phyloP scores from a whole-genome alignment of 805 yeast genomes.

The Grigorovia yakushimaensis region DNA sequence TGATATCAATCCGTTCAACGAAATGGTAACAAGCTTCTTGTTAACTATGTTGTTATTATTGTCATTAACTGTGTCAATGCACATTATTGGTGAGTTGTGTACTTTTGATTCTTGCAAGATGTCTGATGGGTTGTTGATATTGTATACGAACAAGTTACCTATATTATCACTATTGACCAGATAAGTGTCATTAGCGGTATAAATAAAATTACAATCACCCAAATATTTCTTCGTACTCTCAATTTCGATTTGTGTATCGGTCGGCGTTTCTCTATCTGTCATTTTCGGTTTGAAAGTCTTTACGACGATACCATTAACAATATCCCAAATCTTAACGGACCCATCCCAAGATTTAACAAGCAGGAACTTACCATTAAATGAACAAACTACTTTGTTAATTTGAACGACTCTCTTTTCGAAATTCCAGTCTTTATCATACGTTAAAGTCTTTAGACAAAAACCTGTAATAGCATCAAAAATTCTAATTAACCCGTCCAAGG shows the following conservation, averaged over 20 bases:
- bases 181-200: slow-evolving; percentile 7
- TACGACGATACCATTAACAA: slow-evolving; percentile 67
- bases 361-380: slow-evolving; percentile 74
- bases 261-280: too few relatives aligned
- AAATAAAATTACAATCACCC: not conserved
- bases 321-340: slow-evolving; percentile 72
- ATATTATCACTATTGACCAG: slow-evolving; percentile 24
- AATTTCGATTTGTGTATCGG: not conserved
- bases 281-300: slow-evolving; percentile 51
- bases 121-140: not conserved
- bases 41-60: not conserved
- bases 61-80: slow-evolving; percentile 1
- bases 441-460: slow-evolving; percentile 82
- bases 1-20: not conserved
- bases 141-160: slow-evolving; percentile 23
- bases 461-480: slow-evolving; percentile 83
- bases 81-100: slow-evolving; percentile 1
- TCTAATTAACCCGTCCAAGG: slow-evolving; percentile 84
- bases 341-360: slow-evolving; percentile 79
- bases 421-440: slow-evolving; percentile 66
- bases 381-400: slow-evolving; percentile 57
- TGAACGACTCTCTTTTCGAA: slow-evolving; percentile 47
- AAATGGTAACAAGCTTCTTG: not conserved
- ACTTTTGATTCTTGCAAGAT: not conserved
- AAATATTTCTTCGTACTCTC: not conserved